Percentiles rank a stretch among this genome's conserved stretches.
Conservation (phyloP, 106 monocot genomes). For the Phalaenopsis equestris region DNA sequence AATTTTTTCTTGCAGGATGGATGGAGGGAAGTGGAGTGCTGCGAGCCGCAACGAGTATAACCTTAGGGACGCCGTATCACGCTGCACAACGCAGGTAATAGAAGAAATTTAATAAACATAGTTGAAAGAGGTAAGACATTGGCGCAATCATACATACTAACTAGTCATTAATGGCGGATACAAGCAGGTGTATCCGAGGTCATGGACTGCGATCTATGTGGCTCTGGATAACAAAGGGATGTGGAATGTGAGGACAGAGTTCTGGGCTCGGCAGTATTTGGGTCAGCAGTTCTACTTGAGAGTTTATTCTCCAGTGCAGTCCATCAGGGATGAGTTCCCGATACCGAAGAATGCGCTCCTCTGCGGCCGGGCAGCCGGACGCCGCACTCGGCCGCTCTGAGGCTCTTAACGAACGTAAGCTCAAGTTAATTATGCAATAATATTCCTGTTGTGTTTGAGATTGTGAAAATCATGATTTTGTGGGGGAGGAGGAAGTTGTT, state of each 20-base stretch:
- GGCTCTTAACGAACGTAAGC: background rate
- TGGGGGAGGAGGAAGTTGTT: background rate
- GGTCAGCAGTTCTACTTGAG: conserved; percentile 45
- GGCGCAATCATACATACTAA: background rate
- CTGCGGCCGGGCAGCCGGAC: conserved; percentile 38
- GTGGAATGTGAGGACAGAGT: conserved; percentile 62
- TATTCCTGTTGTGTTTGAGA: background rate
- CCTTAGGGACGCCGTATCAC: conserved; percentile 45
- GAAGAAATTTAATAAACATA: background rate
- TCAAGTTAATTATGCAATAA: background rate
- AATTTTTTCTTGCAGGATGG: conserved; percentile 34
- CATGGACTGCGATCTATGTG: conserved; percentile 51
- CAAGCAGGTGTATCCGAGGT: conserved; percentile 45
- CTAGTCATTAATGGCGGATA: background rate
- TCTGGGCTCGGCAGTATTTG: conserved; percentile 53
- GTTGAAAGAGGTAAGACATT: background rate
- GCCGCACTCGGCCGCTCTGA: conserved; percentile 23
- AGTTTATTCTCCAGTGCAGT: conserved; percentile 29
- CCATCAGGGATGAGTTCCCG: conserved; percentile 36
- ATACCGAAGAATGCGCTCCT: conserved; percentile 47
- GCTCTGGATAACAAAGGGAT: conserved; percentile 57
- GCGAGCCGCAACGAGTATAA: conserved; percentile 32
- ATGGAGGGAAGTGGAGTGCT: conserved; percentile 51
- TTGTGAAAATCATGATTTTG: background rate
- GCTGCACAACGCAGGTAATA: conserved; percentile 52